Evolutionary conservation across 495 filamentous ascomycete genomes (phyloP), one percentile per base, ranked within the genome.

Genomic region (Tetracladium marchalianum): DNA sequence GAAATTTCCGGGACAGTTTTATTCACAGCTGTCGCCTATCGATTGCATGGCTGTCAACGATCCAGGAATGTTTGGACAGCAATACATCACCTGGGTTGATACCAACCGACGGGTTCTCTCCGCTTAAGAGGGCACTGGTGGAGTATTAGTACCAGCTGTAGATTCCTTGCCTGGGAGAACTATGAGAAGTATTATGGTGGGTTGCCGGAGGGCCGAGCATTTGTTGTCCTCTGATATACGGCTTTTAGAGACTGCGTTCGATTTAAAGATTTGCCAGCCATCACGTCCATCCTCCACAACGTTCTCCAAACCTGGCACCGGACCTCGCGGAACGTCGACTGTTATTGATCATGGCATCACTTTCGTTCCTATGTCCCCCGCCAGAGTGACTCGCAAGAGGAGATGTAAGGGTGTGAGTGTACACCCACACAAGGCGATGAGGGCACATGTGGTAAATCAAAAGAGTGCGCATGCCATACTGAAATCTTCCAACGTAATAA

Each of bases 1-100:
- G 72, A 76, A 52, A 64, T 71, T 0, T 65, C 72, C 72, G 0
- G 72, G 72, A 27, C 75, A 71, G 10, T 3, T 48, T 74, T 74
- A 3, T 36, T 76, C 27, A 53, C 64, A n/a, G 63, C 72, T 17
- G 61, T 63, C 1, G 64, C 62, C 8, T 75, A 72, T 43, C 62
- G 72, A 7, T n/a, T n/a, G n/a, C n/a, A 62, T 76, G 62, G 65
- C 63, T 35, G 54, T 62, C n/a, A 51, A 73, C 22, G 59, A 60
- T 19, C 66, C 72, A 2, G 43, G 32, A n/a, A 53, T 36, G 17
- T 71, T 69, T 41, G 62, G 61, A 15, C 32, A 41, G n/a, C 54
- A 51, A 44, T 73, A 74, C 42, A 48, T 57, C 31, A 37, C 51
- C 6, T 75, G 69, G 68, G 72, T 72, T 12, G 57, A 66, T 13